These are phyloP conservation scores for Saccharomyces pastorianus DNA, from an alignment of 1,139 yeast species.

Conservation along the genomic window DNA sequence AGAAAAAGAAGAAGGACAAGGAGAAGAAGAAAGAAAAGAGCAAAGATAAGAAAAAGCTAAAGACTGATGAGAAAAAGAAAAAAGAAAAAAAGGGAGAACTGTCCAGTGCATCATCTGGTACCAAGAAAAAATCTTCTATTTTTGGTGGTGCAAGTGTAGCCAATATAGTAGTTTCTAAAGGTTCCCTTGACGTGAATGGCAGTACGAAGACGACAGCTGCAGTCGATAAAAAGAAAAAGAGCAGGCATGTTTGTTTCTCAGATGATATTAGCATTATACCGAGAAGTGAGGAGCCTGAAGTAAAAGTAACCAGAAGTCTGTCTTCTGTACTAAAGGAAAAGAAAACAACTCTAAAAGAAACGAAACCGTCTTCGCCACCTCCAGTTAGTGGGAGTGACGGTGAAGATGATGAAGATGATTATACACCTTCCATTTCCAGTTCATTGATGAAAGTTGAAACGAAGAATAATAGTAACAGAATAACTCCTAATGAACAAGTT, in stretches of 20 bases:
- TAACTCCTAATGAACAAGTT: background rate
- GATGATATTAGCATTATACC: slow-evolving; percentile 16
- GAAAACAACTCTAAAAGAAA: background rate
- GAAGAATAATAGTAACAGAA: background rate
- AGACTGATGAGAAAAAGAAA: slow-evolving; percentile 1
- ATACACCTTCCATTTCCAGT: background rate
- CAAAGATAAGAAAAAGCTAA: slow-evolving; percentile 1
- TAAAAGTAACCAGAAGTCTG: background rate
- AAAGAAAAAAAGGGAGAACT: slow-evolving; percentile 1
- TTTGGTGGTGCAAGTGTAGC: slow-evolving; percentile 21
- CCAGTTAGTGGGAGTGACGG: background rate
- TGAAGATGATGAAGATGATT: background rate
- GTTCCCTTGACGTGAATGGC: slow-evolving; percentile 12
- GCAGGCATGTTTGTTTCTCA: slow-evolving; percentile 17
- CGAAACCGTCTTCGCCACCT: background rate
- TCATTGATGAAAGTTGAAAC: background rate
- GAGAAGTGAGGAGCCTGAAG: background rate
- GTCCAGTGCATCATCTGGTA: slow-evolving; percentile 13
- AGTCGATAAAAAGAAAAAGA: slow-evolving; percentile 6
- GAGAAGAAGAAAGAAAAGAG: slow-evolving; percentile 3
- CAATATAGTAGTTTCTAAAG: slow-evolving; percentile 9
- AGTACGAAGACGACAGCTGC: slow-evolving; percentile 4
- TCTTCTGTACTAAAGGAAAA: background rate
- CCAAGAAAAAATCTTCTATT: slow-evolving; percentile 29
- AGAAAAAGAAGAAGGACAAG: slow-evolving; percentile 1